Base-by-base conservation (phyloP, 1,284 basidiomycete species). In the Neotropicomus parvogracilis region DNA sequence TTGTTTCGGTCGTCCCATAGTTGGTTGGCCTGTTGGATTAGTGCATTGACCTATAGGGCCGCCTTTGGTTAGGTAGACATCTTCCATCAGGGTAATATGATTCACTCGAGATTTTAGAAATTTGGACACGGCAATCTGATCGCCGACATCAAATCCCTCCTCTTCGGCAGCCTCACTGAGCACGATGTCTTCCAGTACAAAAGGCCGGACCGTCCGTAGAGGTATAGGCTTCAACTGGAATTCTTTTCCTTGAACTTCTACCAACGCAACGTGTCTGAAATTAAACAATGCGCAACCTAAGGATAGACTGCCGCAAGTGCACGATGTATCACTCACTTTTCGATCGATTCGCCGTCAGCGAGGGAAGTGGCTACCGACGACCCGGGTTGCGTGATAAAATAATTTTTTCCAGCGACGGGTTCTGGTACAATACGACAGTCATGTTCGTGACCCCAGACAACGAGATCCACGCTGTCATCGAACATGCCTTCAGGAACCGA, bases 371-470 rank as follows among this genome's bases (percentile, higher is more conserved):
- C 97, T 4, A 99, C 85, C 0, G 89, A 93, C 7, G 91, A 95
- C 1, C 97, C 97, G 2, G 97, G 97, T 65, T 99, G 97, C 0
- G 85, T 82, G 62, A 99, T 94, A 59, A 81, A 84, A 70, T 99
- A 99, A 5, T 79, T 76, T 68, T 97, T 95, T 8, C 91, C 94
- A 5, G 90, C 85, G 6, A 99, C 94, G 2, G 83, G 77, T 62
- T 97, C 91, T 0, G 95, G 95, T 3, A 81, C 74, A 51, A 98
- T 93, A 21, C 92, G 81, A 64, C 95, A 97, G 67, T 99, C 95
- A 65, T 99, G 97, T 67, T 99, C 97, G 65, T 99, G 97, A 2
- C 97, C 95, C 95, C 95, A 99, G 1, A 99, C 77, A 8, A 99
- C 91, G 5, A 99, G 77, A 62, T 97, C 84, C 49, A 98, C 79